phyloP scores from a whole-genome alignment of 345 rosid genomes.

The Camelina neglecta region DNA sequence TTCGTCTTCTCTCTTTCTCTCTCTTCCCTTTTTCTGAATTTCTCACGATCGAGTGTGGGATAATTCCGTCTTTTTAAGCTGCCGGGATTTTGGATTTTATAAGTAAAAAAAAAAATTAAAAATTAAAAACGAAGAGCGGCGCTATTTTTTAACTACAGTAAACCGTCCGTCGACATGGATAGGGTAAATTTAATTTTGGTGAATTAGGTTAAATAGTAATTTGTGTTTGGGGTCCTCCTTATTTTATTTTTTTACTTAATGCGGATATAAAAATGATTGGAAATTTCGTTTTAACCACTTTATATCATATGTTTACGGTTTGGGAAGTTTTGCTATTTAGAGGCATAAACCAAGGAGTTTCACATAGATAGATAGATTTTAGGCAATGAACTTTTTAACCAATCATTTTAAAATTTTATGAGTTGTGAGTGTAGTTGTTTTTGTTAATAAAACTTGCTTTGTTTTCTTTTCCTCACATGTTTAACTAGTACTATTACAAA shows the following conservation, averaged over 20 bases:
- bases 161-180: conserved; percentile 40
- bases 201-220: background rate
- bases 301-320: no score
- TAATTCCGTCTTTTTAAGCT: background rate
- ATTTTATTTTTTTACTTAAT: background rate
- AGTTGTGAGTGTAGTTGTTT: background rate
- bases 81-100: conserved; percentile 22
- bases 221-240: background rate
- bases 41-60: no score
- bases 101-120: background rate
- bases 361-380: no score
- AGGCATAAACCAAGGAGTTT: background rate
- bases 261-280: background rate
- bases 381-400: background rate
- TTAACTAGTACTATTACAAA: background rate
- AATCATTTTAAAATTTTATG: background rate
- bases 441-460: background rate
- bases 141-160: background rate
- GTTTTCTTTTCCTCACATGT: background rate
- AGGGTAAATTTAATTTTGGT: background rate
- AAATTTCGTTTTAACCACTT: background rate
- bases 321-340: background rate
- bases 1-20: conserved; percentile 17
- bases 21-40: conserved; percentile 9
- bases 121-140: conserved; percentile 21